Evolutionary conservation across 1,284 basidiomycete genomes (phyloP).

Genomic region (Grifola frondosa): DNA sequence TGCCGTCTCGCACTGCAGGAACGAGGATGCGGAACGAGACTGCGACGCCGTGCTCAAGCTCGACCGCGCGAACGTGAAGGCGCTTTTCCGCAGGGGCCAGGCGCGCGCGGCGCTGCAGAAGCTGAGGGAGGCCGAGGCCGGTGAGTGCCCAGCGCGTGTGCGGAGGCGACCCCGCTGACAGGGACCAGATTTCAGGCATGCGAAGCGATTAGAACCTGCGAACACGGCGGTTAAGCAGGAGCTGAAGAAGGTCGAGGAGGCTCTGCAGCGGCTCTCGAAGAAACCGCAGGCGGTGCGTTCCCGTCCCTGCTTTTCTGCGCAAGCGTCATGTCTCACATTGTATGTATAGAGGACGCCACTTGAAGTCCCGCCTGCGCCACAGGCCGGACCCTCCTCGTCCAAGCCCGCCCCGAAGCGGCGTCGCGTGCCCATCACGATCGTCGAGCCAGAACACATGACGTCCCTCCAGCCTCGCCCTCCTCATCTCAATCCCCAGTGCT

Average conservation of each 20-base stretch:
- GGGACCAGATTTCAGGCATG: conserved; percentile 56
- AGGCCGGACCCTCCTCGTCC: conserved; percentile 14
- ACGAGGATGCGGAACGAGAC: conserved; percentile 74
- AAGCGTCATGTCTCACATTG: conserved; percentile 7
- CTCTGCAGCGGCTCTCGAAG: conserved; percentile 31
- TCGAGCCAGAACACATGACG: conserved; percentile 43
- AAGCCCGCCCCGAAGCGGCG: conserved; percentile 39
- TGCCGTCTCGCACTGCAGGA: conserved; percentile 36
- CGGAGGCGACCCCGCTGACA: neutral
- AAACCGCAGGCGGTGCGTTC: conserved; percentile 32
- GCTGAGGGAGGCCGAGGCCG: conserved; percentile 52
- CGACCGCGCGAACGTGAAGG: conserved; percentile 65
- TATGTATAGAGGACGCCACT: conserved; percentile 17
- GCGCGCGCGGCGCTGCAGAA: conserved; percentile 55
- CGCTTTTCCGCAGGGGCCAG: conserved; percentile 69
- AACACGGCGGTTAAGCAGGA: conserved; percentile 61
- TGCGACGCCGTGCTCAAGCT: conserved; percentile 58
- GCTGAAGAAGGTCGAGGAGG: conserved; percentile 44
- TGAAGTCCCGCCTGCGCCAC: conserved; percentile 20
- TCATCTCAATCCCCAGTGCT: conserved; percentile 10
- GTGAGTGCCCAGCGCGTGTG: conserved; percentile 36
- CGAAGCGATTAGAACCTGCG: conserved; percentile 53
- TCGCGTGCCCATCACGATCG: conserved; percentile 68
- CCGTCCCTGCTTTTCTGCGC: neutral
- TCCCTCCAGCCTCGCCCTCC: conserved; percentile 8